Percentiles rank a stretch among this genome's conserved stretches.
Evolutionary conservation across 331 rosid genomes (phyloP).

Genomic region (Quercus tomentella): DNA sequence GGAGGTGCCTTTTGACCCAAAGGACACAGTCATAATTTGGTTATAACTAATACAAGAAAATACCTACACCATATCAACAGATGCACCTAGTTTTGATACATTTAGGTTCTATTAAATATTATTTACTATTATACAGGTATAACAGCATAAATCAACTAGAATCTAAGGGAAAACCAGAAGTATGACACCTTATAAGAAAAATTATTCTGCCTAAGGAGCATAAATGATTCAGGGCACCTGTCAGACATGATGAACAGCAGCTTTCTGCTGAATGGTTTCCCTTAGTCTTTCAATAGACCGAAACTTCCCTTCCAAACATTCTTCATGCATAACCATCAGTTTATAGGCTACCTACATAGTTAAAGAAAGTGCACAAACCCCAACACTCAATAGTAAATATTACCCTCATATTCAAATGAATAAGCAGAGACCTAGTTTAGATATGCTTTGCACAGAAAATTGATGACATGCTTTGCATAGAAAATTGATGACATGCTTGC

Average conservation of each 20-base stretch:
- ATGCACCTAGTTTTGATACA: background rate
- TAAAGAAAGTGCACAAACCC: background rate
- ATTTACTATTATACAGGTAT: too few species aligned
- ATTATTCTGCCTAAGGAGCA: background rate
- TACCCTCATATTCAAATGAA: background rate
- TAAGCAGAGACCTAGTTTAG: background rate
- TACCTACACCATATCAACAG: background rate
- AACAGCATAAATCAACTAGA: too few species aligned
- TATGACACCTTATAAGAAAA: background rate
- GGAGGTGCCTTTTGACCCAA: too few species aligned
- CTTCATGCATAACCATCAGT: conserved; percentile 58
- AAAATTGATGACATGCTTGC: too few species aligned
- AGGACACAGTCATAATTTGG: too few species aligned
- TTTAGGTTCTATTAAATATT: background rate
- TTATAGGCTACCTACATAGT: conserved; percentile 62
- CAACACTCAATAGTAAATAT: background rate
- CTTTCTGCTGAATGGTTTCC: conserved; percentile 35
- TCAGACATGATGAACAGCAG: conserved; percentile 33
- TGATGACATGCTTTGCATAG: too few species aligned
- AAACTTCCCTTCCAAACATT: conserved; percentile 54
- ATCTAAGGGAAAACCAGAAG: too few species aligned
- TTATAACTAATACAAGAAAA: background rate
- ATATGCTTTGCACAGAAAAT: too few species aligned
- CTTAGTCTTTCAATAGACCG: conserved; percentile 34
- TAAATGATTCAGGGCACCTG: conserved; percentile 36